These are phyloP conservation scores for Sphagnum fallax DNA, from an alignment of 228 moss, liverwort and hornwort species.

Conservation along the genomic window DNA sequence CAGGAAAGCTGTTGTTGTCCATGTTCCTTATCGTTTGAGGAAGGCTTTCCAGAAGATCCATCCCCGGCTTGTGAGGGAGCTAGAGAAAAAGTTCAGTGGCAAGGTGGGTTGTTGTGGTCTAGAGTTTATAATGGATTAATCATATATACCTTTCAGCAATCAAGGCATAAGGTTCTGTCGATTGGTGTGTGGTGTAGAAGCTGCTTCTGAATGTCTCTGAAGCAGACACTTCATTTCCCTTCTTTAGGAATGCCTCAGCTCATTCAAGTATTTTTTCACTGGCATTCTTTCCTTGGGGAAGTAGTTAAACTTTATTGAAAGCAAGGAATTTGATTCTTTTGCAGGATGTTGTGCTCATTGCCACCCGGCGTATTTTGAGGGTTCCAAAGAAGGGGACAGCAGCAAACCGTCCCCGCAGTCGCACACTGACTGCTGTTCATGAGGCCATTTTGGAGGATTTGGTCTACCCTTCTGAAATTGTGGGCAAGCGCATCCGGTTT, in stretches of 20 bases:
- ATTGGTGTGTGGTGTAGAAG: no score
- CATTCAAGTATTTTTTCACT: no score
- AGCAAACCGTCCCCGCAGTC: constrained; percentile 74
- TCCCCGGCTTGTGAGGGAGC: constrained; percentile 80
- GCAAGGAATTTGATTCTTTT: background rate
- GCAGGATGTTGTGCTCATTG: constrained; percentile 86
- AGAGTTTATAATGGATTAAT: no score
- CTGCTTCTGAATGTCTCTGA: no score
- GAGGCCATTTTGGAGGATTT: constrained; percentile 97
- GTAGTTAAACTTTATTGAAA: no score
- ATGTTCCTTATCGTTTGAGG: constrained; percentile 81
- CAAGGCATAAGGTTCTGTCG: no score
- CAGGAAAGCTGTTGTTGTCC: constrained; percentile 83
- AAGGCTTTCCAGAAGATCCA: constrained; percentile 98
- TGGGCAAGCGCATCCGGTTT: constrained; percentile 86
- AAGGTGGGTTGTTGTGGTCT: constrained; percentile 33
- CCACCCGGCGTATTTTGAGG: constrained; percentile 81
- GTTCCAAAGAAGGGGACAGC: constrained; percentile 97
- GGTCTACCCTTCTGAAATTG: constrained; percentile 89
- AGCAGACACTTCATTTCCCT: no score
- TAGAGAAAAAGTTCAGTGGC: constrained; percentile 98
- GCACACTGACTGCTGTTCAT: constrained; percentile 85
- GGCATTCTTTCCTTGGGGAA: no score
- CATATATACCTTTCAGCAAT: no score
- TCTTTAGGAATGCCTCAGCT: no score